Base-by-base conservation (phyloP, 169 alveolate species). In the Plasmodium vinckei region DNA sequence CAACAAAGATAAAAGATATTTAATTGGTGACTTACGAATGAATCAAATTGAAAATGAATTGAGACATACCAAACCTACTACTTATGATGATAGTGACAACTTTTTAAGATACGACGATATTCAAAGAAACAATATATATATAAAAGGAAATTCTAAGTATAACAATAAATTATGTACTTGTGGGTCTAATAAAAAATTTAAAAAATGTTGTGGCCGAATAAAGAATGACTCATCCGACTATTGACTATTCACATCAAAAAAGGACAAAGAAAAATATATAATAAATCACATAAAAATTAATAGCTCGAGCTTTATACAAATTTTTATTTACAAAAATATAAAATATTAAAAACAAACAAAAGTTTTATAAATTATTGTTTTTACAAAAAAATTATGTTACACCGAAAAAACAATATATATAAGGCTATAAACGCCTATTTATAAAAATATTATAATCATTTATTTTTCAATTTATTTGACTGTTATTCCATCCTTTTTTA, bases 141-240 rank as follows among this genome's bases (percentile, higher is more conserved):
- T 75, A 27, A 75, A 75, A 67, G 88, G 88, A 67, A 60, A 39
- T n/a, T 75, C 88, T 27, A 75, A 75, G 51, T 75, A 75, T 75
- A 75, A 75, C 23, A 75, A 75, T 54, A 75, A 75, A 27, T 64
- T 61, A 54, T 75, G 88, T 54, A 75, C 88, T 2, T 75, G 88
- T 47, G 88, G 88, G 19, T 75, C 88, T 21, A 75, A 63, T 49
- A 75, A 63, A 39, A 75, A 75, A 21, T 75, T 75, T 75, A 75
- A 75, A 49, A 75, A 75, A 49, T 75, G 88, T 25, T 75, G 88
- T 63, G 88, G 88, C 17, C 25, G 19, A 7, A 73, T 73, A 19
- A 73, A 59, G 25, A 60, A 73, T 23, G 54, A 59, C 60, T 73
- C 61, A 42, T 73, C 87, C 6, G 87, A 59, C 44, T 73, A 44